Base-by-base conservation (phyloP, 2,329 filamentous ascomycete species). In the Ophiostoma australiae region DNA sequence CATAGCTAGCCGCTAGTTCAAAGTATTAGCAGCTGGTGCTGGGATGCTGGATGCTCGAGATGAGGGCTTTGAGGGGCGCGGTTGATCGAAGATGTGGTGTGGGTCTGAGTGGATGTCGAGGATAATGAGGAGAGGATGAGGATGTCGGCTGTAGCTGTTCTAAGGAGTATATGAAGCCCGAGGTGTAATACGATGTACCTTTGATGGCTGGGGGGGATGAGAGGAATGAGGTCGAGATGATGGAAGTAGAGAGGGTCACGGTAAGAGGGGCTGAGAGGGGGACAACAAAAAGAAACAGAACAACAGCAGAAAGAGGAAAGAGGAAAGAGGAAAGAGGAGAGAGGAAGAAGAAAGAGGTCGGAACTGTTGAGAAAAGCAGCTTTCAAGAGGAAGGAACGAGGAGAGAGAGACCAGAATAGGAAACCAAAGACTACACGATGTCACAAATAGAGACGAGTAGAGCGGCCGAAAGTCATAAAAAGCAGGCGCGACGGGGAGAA, bases 41-140 rank as follows among this genome's bases (percentile, higher is more conserved):
- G 52, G 52, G 52, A 58, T 58, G 52, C 27, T 58, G 52, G 52
- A 58, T 58, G 37, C 69, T 23, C 70, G 67, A 35, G 71, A 72
- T 58, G 52, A 58, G 69, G 67, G 67, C 66, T 61, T 52, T 52
- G 52, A 27, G 68, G 70, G 70, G 55, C 65, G 70, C 61, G 55
- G 65, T 63, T 67, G 69, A 73, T 70, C 65, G 69, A 39, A 73
- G 72, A 70, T 68, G 72, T 48, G 37, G 69, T 39, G 72, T 73
- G 70, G 70, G 70, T 72, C 70, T n/a, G 55, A 35, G 68, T 58
- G 31, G 67, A 35, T 68, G 41, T 68, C 7, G 55, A n/a, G 7
- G 44, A 69, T n/a, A 33, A 33, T 33, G 35, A 35, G 15, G 5
- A 17, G n/a, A n/a, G n/a, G 23, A 23, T 17, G 52, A n/a, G n/a